Conservation (phyloP, 129 eudicot genomes). For the Scalesia atractyloides region DNA sequence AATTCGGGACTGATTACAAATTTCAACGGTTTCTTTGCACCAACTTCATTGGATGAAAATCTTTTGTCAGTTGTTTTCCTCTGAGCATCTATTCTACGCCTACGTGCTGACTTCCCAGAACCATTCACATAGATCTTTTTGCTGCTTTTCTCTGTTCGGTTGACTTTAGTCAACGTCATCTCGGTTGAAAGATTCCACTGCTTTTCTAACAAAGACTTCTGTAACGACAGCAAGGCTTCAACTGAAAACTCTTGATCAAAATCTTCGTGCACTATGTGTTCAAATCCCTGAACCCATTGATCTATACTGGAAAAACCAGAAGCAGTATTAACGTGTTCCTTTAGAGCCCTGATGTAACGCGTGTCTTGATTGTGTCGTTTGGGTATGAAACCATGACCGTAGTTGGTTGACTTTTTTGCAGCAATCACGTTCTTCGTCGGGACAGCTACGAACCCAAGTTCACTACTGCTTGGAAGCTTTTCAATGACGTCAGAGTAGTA, state of each 20-base stretch:
- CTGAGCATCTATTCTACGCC: conserved; percentile 71
- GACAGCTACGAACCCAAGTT: conserved; percentile 33
- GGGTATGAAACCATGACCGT: conserved; percentile 44
- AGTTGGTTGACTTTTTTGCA: conserved; percentile 51
- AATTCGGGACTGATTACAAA: conserved; percentile 64
- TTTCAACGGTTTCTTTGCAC: neutral
- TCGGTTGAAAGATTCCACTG: conserved; percentile 83
- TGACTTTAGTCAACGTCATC: conserved; percentile 16
- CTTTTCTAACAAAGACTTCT: conserved; percentile 84
- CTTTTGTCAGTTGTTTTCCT: conserved; percentile 41
- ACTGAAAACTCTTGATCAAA: conserved; percentile 45
- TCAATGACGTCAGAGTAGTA: conserved; percentile 70
- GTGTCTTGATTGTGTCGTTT: conserved; percentile 35
- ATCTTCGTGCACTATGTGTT: conserved; percentile 34
- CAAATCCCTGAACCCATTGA: conserved; percentile 43
- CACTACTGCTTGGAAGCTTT: conserved; percentile 48
- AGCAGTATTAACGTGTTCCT: conserved; percentile 55
- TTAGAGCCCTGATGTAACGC: conserved; percentile 61
- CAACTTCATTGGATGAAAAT: conserved; percentile 29
- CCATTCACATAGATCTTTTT: conserved; percentile 52
- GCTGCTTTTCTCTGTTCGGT: conserved; percentile 30
- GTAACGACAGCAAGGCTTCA: conserved; percentile 79
- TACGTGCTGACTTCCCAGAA: conserved; percentile 80
- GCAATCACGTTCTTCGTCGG: conserved; percentile 50
- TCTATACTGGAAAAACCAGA: conserved; percentile 41